phyloP scores from a whole-genome alignment of 768 basidiomycete genomes.

The Podaxis pistillaris region DNA sequence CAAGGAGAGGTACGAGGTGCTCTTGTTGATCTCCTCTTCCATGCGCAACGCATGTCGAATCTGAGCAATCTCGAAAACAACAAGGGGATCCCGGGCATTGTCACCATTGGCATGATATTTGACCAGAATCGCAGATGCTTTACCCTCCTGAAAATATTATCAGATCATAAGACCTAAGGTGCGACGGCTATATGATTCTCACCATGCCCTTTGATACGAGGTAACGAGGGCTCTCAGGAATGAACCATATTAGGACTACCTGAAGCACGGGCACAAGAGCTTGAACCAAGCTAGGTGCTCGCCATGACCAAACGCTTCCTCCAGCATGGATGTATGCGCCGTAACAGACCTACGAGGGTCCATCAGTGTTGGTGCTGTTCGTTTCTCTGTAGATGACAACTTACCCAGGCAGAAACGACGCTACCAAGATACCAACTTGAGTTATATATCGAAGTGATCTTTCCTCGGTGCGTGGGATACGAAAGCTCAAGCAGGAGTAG shows the following conservation, averaged over 20 bases:
- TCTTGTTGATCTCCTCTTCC: conserved; percentile 53
- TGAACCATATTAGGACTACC: conserved; percentile 54
- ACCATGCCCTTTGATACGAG: conserved; percentile 61
- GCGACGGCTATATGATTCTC: conserved; percentile 17
- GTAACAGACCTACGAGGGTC: conserved; percentile 35
- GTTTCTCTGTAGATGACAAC: conserved; percentile 7
- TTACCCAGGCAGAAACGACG: conserved; percentile 53
- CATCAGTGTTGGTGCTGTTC: background rate
- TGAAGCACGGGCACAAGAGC: conserved; percentile 57
- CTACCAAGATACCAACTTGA: conserved; percentile 75
- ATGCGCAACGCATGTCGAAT: conserved; percentile 66
- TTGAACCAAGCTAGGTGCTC: conserved; percentile 64
- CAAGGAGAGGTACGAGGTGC: conserved; percentile 49
- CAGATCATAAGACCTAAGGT: background rate
- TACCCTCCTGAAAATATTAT: conserved; percentile 39
- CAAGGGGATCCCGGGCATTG: conserved; percentile 58
- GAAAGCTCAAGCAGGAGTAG: conserved; percentile 64
- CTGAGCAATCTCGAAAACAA: conserved; percentile 58
- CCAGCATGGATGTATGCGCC: conserved; percentile 36
- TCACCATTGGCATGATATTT: conserved; percentile 68
- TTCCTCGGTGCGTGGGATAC: conserved; percentile 67
- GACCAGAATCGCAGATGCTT: conserved; percentile 62
- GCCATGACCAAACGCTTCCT: conserved; percentile 57
- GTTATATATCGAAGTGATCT: conserved; percentile 67
- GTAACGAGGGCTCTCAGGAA: conserved; percentile 69